These are phyloP conservation scores for Gardenia jasminoides DNA, from an alignment of 257 asterid species.

Conservation along the genomic window DNA sequence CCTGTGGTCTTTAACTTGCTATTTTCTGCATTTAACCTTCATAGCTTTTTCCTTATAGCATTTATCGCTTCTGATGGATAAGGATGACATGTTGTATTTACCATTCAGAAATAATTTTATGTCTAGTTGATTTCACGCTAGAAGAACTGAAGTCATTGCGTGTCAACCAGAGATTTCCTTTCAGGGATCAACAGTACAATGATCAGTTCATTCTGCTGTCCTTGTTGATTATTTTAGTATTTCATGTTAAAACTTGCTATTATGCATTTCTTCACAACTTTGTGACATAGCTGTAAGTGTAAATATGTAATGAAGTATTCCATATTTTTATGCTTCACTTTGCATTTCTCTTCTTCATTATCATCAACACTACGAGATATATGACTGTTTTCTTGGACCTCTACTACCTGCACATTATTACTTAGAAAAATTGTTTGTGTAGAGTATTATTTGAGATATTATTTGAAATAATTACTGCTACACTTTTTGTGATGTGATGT, in stretches of 20 bases:
- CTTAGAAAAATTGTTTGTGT: neutral
- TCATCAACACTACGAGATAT: neutral
- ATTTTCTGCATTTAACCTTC: too few relatives aligned
- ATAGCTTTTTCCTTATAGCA: neutral
- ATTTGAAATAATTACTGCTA: too few relatives aligned
- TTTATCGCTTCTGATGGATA: neutral
- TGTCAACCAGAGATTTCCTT: conserved; percentile 73
- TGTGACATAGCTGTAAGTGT: neutral
- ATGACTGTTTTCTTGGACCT: neutral
- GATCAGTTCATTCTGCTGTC: conserved; percentile 40
- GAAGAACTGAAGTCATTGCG: conserved; percentile 72
- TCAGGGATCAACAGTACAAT: conserved; percentile 82
- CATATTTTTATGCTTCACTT: neutral
- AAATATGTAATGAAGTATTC: neutral
- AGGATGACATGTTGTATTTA: neutral
- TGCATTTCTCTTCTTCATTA: neutral
- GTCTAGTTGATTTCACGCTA: conserved; percentile 85
- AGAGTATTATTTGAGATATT: too few relatives aligned
- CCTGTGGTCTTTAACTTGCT: too few relatives aligned
- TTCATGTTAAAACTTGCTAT: neutral
- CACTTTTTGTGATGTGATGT: too few relatives aligned
- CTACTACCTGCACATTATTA: neutral
- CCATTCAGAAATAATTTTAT: conserved; percentile 10
- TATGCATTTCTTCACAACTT: neutral
- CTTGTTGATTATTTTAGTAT: neutral